Evolutionary conservation across 2,329 filamentous ascomycete species (phyloP).

Genomic region (Hymenoscyphus albidus): DNA sequence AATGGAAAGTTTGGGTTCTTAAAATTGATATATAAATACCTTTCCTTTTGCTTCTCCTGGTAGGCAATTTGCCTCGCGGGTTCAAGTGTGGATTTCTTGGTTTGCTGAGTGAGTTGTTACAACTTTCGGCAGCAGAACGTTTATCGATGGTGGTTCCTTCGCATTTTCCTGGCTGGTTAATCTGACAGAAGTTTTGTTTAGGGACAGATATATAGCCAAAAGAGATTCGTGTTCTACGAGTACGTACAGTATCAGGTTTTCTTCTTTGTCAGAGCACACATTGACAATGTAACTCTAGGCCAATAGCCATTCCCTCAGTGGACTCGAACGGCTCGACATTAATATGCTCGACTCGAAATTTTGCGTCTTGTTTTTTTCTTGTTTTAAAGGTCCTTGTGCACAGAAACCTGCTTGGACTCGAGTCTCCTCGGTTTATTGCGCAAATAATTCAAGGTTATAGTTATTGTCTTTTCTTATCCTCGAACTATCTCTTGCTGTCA

Average conservation of each 20-base stretch:
- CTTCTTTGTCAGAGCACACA: too few species aligned
- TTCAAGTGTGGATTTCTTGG: background rate
- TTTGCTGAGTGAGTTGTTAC: background rate
- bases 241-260: too few species aligned
- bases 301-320: too few species aligned
- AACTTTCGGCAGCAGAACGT: background rate
- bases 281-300: too few species aligned
- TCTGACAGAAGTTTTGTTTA: too few species aligned
- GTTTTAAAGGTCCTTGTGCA: background rate
- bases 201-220: too few species aligned
- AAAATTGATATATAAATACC: too few species aligned
- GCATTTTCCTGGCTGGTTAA: background rate
- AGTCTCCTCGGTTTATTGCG: background rate
- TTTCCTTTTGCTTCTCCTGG: background rate
- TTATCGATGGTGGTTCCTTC: background rate
- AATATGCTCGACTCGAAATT: too few species aligned
- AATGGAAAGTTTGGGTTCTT: too few species aligned
- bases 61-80: background rate
- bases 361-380: background rate
- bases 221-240: too few species aligned
- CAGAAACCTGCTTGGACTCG: background rate
- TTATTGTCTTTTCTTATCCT: background rate
- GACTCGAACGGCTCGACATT: too few species aligned
- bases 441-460: background rate
- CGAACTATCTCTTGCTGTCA: background rate